phyloP scores from a whole-genome alignment of 768 basidiomycete genomes.

The Hydnum rufescens region DNA sequence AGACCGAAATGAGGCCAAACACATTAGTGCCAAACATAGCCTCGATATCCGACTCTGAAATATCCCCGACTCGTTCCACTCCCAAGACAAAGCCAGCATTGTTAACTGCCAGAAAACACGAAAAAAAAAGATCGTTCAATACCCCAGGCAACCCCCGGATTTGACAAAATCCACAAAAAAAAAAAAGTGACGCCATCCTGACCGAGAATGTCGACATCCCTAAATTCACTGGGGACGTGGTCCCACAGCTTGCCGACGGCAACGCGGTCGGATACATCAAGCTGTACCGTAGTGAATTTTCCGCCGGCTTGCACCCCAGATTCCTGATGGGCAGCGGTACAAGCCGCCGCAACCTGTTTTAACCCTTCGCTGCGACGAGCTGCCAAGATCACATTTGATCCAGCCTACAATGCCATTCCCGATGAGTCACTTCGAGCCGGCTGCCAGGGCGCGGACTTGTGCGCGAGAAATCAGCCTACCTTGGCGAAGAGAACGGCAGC shows the following conservation, averaged over 20 bases:
- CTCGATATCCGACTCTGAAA: constrained; percentile 59
- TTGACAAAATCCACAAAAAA: background rate
- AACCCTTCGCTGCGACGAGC: constrained; percentile 63
- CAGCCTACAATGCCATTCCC: constrained; percentile 35
- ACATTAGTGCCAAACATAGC: constrained; percentile 53
- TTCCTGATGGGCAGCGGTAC: constrained; percentile 47
- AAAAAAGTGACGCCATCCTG: constrained; percentile 13
- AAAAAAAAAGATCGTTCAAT: background rate
- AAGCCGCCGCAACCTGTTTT: constrained; percentile 45
- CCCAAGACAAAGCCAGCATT: constrained; percentile 87
- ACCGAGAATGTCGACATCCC: constrained; percentile 72
- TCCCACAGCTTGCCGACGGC: constrained; percentile 52
- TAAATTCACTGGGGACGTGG: constrained; percentile 48
- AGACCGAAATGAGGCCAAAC: constrained; percentile 64
- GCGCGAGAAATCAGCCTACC: constrained; percentile 21
- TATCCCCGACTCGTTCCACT: constrained; percentile 66
- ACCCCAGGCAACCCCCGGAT: background rate
- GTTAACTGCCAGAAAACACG: constrained; percentile 26
- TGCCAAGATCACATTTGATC: constrained; percentile 70
- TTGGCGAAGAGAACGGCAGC: constrained; percentile 80
- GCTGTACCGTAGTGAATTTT: constrained; percentile 44
- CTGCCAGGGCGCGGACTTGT: background rate
- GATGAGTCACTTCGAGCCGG: background rate
- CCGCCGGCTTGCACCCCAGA: constrained; percentile 60
- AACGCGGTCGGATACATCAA: constrained; percentile 63